Evolutionary conservation across 345 rosid species (phyloP).

Genomic region (Sisymbrium irio): DNA sequence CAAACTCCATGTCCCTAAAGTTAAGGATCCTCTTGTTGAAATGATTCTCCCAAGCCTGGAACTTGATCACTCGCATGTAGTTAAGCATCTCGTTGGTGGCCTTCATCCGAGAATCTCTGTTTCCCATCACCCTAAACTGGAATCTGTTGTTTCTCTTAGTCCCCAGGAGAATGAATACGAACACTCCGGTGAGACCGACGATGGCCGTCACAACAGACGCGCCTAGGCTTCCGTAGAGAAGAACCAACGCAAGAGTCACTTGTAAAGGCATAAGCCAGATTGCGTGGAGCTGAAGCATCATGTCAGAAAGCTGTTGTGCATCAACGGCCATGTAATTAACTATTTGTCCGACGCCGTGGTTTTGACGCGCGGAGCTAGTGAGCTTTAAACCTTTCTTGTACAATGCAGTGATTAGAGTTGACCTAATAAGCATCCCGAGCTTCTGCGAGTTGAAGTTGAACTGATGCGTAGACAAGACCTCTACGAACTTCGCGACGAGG

Average conservation of each 20-base stretch:
- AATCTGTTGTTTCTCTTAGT: constrained; percentile 62
- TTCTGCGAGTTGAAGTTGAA: constrained; percentile 89
- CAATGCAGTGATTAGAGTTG: constrained; percentile 72
- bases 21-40: constrained; percentile 71
- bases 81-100: constrained; percentile 93
- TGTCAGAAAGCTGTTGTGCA: constrained; percentile 93
- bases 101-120: constrained; percentile 89
- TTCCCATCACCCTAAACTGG: constrained; percentile 63
- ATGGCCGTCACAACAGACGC: constrained; percentile 53
- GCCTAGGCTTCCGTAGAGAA: constrained; percentile 65
- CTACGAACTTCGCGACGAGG: constrained; percentile 68
- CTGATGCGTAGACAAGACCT: constrained; percentile 75
- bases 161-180: constrained; percentile 51
- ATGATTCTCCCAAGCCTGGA: constrained; percentile 96
- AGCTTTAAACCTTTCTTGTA: constrained; percentile 77
- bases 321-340: constrained; percentile 99
- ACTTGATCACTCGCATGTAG: constrained; percentile 88
- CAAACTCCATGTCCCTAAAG: constrained; percentile 70
- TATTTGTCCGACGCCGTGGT: constrained; percentile 93
- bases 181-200: constrained; percentile 48
- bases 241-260: constrained; percentile 58
- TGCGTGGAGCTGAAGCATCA: constrained; percentile 95
- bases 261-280: constrained; percentile 92
- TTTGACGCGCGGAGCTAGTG: constrained; percentile 81
- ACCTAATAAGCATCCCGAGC: constrained; percentile 90